Base-by-base conservation (phyloP, 441 rosid species). In the Eruca vesicaria region DNA sequence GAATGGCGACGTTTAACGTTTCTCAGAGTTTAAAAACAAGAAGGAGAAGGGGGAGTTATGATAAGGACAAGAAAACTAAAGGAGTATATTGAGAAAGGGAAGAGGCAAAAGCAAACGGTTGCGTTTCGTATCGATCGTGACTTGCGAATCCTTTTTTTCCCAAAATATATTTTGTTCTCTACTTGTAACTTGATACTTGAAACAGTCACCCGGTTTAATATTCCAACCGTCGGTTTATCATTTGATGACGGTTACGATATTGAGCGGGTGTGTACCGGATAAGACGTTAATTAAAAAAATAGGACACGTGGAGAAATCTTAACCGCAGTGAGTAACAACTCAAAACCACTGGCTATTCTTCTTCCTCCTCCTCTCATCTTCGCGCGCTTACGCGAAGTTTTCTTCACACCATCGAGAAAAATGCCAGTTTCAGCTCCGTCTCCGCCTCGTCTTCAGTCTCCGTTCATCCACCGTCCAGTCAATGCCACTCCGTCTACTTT, bases 391-490 rank as follows among this genome's bases (percentile, higher is more conserved):
- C 20, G 48, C 19, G 52, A n/a, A 45, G 52, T 19, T 45, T 45
- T 20, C 48, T 45, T 38, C 72, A 55, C 61, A 36, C 73, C 2
- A 45, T 58, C 10, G 14, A n/a, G n/a, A n/a, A 69, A 68, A 81
- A 84, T 89, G 98, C 84, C 84, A 58, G 75, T 83, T 4, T 55
- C 76, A 56, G 67, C 78, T 21, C 75, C 84, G 26, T 83, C 93
- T 14, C 58, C 85, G 32, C 78, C 82, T 74, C 91, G 88, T 62
- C 81, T 89, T 36, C 87, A 77, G 4, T 86, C 96, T 14, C 88
- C 91, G 2, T 90, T 85, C 71, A 84, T 88, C 3, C 79, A 71
- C 61, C 81, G 79, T 73, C 94, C 97, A 4, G 73, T 86, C 70
- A 84, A 79, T 79, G 56, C 69, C 41, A 43, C 78, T 64, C 41